These are phyloP conservation scores for Globisporangium sylvaticum DNA, from an alignment of 352 stramenopile genomes.

Conservation along the genomic window DNA sequence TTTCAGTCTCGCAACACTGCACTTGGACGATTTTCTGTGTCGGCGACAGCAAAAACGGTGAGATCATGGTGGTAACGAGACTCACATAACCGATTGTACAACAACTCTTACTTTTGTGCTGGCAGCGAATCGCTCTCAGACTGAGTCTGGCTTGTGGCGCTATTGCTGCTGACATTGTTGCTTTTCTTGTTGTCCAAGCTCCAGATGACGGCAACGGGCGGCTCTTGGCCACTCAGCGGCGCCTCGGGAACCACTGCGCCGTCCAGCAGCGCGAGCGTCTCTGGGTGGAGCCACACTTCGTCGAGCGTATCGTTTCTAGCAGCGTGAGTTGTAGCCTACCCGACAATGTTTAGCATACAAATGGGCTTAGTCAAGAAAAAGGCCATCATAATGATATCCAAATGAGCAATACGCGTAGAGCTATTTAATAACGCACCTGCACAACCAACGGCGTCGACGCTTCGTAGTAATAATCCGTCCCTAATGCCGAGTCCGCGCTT, in stretches of 20 bases:
- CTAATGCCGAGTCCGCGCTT: constrained; percentile 26
- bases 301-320: constrained; percentile 32
- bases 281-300: constrained; percentile 67
- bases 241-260: constrained; percentile 35
- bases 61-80: not conserved
- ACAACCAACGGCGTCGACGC: constrained; percentile 45
- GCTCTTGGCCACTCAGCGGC: constrained; percentile 28
- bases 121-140: not conserved
- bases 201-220: constrained; percentile 41
- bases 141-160: not conserved
- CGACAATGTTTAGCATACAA: not conserved
- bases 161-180: not conserved
- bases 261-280: constrained; percentile 55
- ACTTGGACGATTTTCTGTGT: constrained; percentile 16
- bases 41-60: not conserved
- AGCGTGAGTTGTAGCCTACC: not conserved
- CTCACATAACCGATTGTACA: not conserved
- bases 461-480: constrained; percentile 54
- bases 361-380: not conserved
- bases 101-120: constrained; percentile 1
- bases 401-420: not conserved
- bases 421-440: constrained; percentile 27
- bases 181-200: constrained; percentile 9
- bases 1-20: constrained; percentile 40
- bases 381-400: not conserved